phyloP scores from a whole-genome alignment of 2,329 filamentous ascomycete species.

The Cladophialophora chaetospira region DNA sequence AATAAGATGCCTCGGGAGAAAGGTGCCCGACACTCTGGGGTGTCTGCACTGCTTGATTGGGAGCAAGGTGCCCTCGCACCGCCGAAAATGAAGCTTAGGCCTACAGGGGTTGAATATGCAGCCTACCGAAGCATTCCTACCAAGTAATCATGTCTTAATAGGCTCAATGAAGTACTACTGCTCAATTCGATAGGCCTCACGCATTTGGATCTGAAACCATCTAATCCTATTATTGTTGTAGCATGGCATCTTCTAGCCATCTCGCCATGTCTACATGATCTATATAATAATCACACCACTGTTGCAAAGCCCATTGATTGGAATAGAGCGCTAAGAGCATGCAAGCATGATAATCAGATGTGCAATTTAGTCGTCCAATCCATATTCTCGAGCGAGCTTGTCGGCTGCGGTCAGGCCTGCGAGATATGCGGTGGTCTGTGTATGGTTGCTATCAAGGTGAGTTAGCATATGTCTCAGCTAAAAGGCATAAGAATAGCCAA shows the following conservation, averaged over 20 bases:
- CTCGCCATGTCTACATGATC: no score
- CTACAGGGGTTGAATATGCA: no score
- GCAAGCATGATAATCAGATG: neutral
- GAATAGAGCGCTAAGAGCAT: neutral
- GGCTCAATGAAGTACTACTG: no score
- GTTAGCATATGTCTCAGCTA: slow-evolving; percentile 4
- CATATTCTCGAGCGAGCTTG: slow-evolving; percentile 51
- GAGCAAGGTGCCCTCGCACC: neutral
- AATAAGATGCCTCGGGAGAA: neutral
- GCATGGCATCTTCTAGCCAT: no score
- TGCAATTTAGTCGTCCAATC: slow-evolving; percentile 33
- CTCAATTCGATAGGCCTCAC: no score
- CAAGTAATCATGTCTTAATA: no score
- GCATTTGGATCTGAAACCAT: no score
- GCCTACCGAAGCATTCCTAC: no score
- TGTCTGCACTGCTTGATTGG: slow-evolving; percentile 7
- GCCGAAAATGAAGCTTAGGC: no score
- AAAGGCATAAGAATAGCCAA: neutral
- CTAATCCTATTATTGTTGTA: no score
- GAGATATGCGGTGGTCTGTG: slow-evolving; percentile 57
- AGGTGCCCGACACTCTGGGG: neutral
- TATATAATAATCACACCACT: no score
- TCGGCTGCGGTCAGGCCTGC: slow-evolving; percentile 57
- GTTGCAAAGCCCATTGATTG: neutral
- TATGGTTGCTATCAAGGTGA: slow-evolving; percentile 47